A percentile compares a stretch with the other conserved stretches of the same genome.
These are phyloP conservation scores for Cytospora piceicola DNA, from an alignment of 2,329 filamentous ascomycete genomes.

Conservation along the genomic window DNA sequence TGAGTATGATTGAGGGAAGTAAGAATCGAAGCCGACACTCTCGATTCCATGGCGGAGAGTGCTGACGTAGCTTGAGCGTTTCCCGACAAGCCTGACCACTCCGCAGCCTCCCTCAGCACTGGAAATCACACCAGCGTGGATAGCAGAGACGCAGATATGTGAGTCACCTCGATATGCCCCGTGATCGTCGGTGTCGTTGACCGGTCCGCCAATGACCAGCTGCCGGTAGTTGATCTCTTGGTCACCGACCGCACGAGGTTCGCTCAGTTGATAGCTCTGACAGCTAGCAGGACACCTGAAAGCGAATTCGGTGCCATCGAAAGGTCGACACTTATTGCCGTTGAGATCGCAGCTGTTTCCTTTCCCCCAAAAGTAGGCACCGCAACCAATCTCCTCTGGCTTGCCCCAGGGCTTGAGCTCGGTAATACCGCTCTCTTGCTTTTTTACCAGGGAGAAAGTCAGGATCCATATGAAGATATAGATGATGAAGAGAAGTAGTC, in stretches of 20 bases:
- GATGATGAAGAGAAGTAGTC: slow-evolving; percentile 59
- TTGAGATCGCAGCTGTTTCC: slow-evolving; percentile 76
- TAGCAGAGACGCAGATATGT: slow-evolving; percentile 76
- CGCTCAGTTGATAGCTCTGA: slow-evolving; percentile 65
- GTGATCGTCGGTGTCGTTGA: slow-evolving; percentile 43
- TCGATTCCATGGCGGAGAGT: slow-evolving; percentile 73
- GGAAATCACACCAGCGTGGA: slow-evolving; percentile 72
- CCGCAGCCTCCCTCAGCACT: slow-evolving; percentile 73
- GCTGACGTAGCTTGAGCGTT: slow-evolving; percentile 64
- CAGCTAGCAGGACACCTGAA: slow-evolving; percentile 79
- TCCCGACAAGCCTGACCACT: slow-evolving; percentile 71
- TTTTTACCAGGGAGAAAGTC: slow-evolving; percentile 70
- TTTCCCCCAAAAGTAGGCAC: slow-evolving; percentile 69
- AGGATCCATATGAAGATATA: slow-evolving; percentile 71
- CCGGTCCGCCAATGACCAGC: slow-evolving; percentile 70
- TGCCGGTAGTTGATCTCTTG: slow-evolving; percentile 66
- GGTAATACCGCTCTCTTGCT: slow-evolving; percentile 60
- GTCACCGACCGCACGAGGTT: slow-evolving; percentile 75
- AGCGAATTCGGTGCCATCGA: slow-evolving; percentile 69
- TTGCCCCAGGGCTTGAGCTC: slow-evolving; percentile 70
- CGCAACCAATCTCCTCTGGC: slow-evolving; percentile 69
- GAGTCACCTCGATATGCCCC: slow-evolving; percentile 83
- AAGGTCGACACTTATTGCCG: slow-evolving; percentile 75
- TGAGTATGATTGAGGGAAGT: slow-evolving; percentile 84
- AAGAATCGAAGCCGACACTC: slow-evolving; percentile 80